Percentiles rank a stretch among this genome's conserved stretches.
Conservation (phyloP, 78 protist genomes). For the Dictyostelium intermedium region DNA sequence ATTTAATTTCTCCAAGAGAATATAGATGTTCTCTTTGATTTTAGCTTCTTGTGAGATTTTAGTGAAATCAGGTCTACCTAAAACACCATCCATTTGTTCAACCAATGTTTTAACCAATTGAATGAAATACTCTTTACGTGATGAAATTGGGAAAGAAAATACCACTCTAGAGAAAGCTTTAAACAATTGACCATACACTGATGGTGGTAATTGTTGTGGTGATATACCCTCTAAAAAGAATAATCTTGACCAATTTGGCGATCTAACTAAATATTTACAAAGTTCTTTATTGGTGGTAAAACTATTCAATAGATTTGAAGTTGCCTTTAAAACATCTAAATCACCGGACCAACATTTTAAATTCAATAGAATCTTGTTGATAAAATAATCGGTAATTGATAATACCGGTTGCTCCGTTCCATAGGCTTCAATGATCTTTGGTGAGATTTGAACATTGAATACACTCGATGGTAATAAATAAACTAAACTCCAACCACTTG, state of each 20-base stretch:
- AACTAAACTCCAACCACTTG: conserved; percentile 47
- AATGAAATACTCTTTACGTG: neutral
- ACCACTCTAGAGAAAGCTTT: conserved; percentile 21
- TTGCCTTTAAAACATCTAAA: neutral
- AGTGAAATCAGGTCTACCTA: conserved; percentile 6
- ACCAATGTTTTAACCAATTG: neutral
- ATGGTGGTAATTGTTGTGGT: neutral
- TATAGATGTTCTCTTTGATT: conserved; percentile 35
- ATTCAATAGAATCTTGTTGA: conserved; percentile 15
- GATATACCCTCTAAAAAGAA: neutral
- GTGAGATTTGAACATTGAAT: conserved; percentile 1
- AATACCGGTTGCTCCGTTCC: neutral
- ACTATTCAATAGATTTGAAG: neutral
- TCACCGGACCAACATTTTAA: conserved; percentile 45
- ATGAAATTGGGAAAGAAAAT: neutral
- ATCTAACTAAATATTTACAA: neutral
- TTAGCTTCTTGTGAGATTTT: conserved; percentile 6
- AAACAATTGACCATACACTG: conserved; percentile 5
- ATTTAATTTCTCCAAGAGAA: conserved; percentile 11
- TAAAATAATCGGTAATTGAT: neutral
- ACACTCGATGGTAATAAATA: conserved; percentile 13
- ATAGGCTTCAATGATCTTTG: neutral
- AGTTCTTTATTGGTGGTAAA: neutral
- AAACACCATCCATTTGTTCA: conserved; percentile 8
- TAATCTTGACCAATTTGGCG: conserved; percentile 1